Conservation (phyloP, 352 stramenopile genomes). For the Vaucheria bursata region DNA sequence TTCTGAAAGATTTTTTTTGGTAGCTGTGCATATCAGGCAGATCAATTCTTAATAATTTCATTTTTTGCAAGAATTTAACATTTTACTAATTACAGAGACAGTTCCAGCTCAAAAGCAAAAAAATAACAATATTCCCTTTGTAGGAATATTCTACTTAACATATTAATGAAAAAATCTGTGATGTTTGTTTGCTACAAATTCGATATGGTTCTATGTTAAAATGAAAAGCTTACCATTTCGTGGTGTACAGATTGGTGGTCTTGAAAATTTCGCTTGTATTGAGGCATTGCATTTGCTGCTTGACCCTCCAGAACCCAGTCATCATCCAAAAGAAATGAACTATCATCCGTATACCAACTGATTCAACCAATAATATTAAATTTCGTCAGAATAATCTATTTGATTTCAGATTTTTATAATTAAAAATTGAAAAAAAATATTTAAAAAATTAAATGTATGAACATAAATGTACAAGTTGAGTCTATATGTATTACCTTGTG, state of each 20-base stretch:
- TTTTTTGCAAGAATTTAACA: no score
- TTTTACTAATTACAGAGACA: no score
- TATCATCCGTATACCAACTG: constrained; percentile 15
- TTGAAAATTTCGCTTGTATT: constrained; percentile 26
- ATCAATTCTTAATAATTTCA: no score
- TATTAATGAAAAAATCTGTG: neutral
- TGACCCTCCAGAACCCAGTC: constrained; percentile 16
- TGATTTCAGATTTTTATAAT: no score
- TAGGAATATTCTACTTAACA: neutral
- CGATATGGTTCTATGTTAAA: neutral
- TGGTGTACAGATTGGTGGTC: constrained; percentile 29
- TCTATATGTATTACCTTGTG: neutral
- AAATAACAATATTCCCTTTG: neutral
- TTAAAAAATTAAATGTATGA: no score
- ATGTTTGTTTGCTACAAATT: neutral
- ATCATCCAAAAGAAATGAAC: constrained; percentile 19
- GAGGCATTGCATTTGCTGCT: constrained; percentile 16
- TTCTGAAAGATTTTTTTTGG: no score
- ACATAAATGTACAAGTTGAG: no score
- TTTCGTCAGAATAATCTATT: no score
- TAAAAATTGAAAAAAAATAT: no score
- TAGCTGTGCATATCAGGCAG: no score
- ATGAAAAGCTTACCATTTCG: constrained; percentile 4
- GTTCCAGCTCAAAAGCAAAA: neutral
- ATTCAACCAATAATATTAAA: no score